Evolutionary conservation across 2,329 filamentous ascomycete species (phyloP).

Genomic region (Sclerotinia trifoliorum): DNA sequence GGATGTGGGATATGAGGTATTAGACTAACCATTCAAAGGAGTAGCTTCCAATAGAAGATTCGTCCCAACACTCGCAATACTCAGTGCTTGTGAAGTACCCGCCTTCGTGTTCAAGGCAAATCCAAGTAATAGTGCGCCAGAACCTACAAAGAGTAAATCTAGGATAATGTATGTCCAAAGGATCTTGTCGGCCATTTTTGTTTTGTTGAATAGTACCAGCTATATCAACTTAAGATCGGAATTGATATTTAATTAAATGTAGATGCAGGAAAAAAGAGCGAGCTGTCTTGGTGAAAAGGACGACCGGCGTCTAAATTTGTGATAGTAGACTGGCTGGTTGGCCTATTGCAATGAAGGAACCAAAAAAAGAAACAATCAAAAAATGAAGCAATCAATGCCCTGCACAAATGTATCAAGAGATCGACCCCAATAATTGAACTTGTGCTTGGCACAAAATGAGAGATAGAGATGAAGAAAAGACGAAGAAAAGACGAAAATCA

Average conservation of each 20-base stretch:
- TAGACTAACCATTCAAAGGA: constrained; percentile 51
- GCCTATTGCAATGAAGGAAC: background rate
- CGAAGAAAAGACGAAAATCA: background rate
- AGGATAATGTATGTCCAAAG: constrained; percentile 51
- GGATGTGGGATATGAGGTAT: background rate
- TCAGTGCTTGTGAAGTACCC: constrained; percentile 44
- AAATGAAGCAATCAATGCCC: background rate
- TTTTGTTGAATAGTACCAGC: constrained; percentile 21
- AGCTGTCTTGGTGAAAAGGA: constrained; percentile 27
- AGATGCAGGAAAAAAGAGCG: background rate
- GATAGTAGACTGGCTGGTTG: background rate
- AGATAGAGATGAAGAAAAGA: background rate
- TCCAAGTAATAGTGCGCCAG: constrained; percentile 51
- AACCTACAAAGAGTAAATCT: constrained; percentile 52
- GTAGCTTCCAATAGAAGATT: constrained; percentile 52
- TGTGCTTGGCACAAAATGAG: background rate
- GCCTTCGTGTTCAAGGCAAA: constrained; percentile 52
- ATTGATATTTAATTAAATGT: background rate
- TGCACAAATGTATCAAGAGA: background rate
- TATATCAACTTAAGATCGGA: constrained; percentile 1
- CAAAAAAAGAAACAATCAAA: background rate
- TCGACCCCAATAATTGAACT: background rate
- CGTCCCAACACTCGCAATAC: constrained; percentile 49
- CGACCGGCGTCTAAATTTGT: constrained; percentile 37
- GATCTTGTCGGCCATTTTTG: constrained; percentile 50